These are phyloP conservation scores for Boletus reticulatus DNA, from an alignment of 768 basidiomycete species.

Conservation along the genomic window DNA sequence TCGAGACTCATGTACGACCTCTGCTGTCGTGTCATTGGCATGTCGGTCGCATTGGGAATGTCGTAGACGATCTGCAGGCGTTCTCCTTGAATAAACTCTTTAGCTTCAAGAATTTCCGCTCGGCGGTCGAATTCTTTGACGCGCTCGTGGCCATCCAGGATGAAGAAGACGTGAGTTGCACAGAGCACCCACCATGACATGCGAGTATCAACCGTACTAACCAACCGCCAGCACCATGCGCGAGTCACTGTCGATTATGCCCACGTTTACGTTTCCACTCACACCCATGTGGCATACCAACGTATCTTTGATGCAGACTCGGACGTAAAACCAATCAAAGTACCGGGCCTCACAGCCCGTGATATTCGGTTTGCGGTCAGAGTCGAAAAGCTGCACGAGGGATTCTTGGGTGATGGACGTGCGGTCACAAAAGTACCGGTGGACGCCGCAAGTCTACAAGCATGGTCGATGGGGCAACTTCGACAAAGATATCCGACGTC, in stretches of 20 bases:
- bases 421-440: constrained; percentile 22
- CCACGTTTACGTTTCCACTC: constrained; percentile 20
- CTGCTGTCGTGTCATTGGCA: constrained; percentile 34
- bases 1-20: constrained; percentile 35
- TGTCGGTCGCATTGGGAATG: constrained; percentile 13
- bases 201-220: background rate
- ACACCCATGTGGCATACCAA: constrained; percentile 29
- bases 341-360: constrained; percentile 47
- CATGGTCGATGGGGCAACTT: constrained; percentile 26
- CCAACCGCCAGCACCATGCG: constrained; percentile 27
- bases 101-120: constrained; percentile 23
- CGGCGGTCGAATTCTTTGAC: constrained; percentile 29
- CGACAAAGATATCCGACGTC: constrained; percentile 17
- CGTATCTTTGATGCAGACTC: constrained; percentile 1
- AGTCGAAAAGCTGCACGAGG: constrained; percentile 36
- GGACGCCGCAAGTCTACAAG: constrained; percentile 7
- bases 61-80: constrained; percentile 10
- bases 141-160: constrained; percentile 25
- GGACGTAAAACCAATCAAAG: constrained; percentile 11
- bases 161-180: constrained; percentile 31
- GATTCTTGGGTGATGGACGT: constrained; percentile 21
- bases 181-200: background rate
- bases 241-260: constrained; percentile 28
- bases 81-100: constrained; percentile 29
- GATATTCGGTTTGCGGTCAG: constrained; percentile 49